Evolutionary conservation across 805 yeast genomes (phyloP).

Genomic region (Candida oleophila): DNA sequence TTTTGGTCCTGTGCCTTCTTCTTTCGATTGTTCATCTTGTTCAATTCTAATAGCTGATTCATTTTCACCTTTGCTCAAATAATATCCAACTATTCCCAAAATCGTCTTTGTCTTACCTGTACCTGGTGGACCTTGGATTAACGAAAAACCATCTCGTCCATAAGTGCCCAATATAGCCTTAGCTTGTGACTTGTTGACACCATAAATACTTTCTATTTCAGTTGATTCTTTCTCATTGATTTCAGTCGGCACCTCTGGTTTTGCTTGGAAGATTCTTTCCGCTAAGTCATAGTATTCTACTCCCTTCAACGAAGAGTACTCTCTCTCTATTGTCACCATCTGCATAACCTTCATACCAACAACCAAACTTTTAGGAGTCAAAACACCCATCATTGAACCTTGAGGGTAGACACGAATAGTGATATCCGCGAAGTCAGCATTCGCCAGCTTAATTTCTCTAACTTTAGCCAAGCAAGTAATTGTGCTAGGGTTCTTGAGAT

Average conservation of each 20-base stretch:
- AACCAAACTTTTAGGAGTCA: constrained; percentile 64
- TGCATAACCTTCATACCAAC: constrained; percentile 76
- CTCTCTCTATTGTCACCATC: constrained; percentile 92
- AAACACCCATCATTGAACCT: constrained; percentile 48
- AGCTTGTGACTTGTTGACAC: constrained; percentile 88
- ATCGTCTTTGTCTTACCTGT: constrained; percentile 98
- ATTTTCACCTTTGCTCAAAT: constrained; percentile 41
- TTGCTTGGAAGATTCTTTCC: constrained; percentile 64
- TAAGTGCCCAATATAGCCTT: constrained; percentile 78
- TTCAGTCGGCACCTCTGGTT: constrained; percentile 47
- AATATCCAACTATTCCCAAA: constrained; percentile 83
- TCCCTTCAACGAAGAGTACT: constrained; percentile 79
- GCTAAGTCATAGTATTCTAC: constrained; percentile 77
- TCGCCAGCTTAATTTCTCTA: constrained; percentile 64
- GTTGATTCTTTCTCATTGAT: constrained; percentile 34
- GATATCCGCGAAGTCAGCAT: constrained; percentile 68
- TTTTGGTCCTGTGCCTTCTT: constrained; percentile 43
- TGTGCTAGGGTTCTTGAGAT: constrained; percentile 27
- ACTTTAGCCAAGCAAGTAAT: constrained; percentile 80
- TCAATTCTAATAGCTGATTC: constrained; percentile 15
- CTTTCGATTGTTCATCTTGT: constrained; percentile 25
- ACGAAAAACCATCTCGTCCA: constrained; percentile 69
- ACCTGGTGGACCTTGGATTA: constrained; percentile 99
- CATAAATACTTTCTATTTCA: constrained; percentile 47
- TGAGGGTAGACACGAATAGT: constrained; percentile 66